Percentiles rank a stretch among this genome's conserved stretches.
These are phyloP conservation scores for Phytophthora syringae DNA, from an alignment of 352 stramenopile species.

Conservation along the genomic window DNA sequence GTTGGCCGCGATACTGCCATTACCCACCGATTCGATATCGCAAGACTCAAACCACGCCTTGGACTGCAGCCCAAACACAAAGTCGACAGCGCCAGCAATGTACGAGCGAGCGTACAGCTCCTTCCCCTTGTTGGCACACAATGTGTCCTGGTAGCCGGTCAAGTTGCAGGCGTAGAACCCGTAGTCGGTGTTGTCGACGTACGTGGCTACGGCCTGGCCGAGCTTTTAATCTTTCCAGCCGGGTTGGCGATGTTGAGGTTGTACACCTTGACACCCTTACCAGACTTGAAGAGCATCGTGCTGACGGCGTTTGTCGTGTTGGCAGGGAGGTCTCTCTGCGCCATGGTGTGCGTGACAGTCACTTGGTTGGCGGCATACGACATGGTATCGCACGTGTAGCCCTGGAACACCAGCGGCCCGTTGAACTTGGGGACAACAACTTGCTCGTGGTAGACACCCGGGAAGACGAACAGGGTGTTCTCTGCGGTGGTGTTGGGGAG, in stretches of 20 bases:
- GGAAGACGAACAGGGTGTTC: conserved; percentile 3
- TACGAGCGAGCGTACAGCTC: conserved; percentile 13
- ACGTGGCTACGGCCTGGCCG: conserved; percentile 17
- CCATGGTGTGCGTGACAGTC: conserved; percentile 4
- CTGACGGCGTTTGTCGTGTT: background rate
- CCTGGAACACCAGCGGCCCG: conserved; percentile 3
- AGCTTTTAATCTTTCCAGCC: conserved; percentile 4
- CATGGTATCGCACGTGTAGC: conserved; percentile 9
- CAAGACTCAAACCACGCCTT: conserved; percentile 25
- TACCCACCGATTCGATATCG: conserved; percentile 4
- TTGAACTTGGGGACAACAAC: background rate
- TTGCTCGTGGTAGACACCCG: conserved; percentile 3
- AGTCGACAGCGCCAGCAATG: conserved; percentile 23
- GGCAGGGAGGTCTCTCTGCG: conserved; percentile 1
- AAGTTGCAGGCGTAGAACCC: conserved; percentile 26
- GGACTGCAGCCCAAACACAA: conserved; percentile 12
- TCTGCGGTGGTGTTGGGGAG: background rate
- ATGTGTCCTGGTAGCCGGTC: conserved; percentile 13
- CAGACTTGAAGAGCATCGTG: background rate
- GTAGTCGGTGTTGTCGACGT: conserved; percentile 13
- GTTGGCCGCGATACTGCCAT: conserved; percentile 16
- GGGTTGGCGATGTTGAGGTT: conserved; percentile 30
- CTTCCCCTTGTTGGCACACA: conserved; percentile 15
- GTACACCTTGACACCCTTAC: conserved; percentile 4
- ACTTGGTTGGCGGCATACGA: conserved; percentile 1